Conservation (phyloP, 2,329 filamentous ascomycete genomes). For the Onygenales sp. region DNA sequence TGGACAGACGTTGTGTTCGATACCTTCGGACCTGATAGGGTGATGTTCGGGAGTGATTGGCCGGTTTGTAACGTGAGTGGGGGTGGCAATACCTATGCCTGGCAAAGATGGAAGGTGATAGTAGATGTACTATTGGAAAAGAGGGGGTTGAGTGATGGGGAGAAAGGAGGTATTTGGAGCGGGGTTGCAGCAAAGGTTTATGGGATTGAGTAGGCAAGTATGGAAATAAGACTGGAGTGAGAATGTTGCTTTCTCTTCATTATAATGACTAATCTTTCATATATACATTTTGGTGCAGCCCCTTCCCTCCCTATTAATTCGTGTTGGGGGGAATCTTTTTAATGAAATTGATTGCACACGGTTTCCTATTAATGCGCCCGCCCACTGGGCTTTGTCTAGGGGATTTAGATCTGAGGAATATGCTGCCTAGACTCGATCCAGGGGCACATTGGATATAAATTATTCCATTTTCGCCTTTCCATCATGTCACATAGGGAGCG, state of each 20-base stretch:
- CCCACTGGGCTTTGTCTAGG: no score
- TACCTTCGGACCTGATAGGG: conserved; percentile 58
- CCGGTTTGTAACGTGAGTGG: conserved; percentile 71
- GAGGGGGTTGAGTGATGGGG: conserved; percentile 45
- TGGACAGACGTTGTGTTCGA: conserved; percentile 66
- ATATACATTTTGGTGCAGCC: no score
- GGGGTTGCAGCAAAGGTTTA: conserved; percentile 67
- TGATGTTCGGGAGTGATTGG: conserved; percentile 94
- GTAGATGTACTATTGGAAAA: conserved; percentile 55
- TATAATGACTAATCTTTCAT: not conserved
- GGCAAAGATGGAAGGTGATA: conserved; percentile 65
- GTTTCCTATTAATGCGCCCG: no score
- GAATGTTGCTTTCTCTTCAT: not conserved
- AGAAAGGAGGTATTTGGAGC: conserved; percentile 60
- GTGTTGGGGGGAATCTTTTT: no score
- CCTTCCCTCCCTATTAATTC: no score
- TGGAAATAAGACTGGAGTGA: not conserved
- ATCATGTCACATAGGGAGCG: no score
- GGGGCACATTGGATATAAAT: no score
- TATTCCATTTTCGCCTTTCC: no score
- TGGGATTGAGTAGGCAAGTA: conserved; percentile 10
- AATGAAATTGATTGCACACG: no score
- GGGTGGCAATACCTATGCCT: conserved; percentile 49
- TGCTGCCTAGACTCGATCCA: no score
- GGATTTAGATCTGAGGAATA: no score